Percentiles rank a stretch among this genome's conserved stretches.
Conservation (phyloP, 176 grass and related monocot genomes). For the Eragrostis curvula region DNA sequence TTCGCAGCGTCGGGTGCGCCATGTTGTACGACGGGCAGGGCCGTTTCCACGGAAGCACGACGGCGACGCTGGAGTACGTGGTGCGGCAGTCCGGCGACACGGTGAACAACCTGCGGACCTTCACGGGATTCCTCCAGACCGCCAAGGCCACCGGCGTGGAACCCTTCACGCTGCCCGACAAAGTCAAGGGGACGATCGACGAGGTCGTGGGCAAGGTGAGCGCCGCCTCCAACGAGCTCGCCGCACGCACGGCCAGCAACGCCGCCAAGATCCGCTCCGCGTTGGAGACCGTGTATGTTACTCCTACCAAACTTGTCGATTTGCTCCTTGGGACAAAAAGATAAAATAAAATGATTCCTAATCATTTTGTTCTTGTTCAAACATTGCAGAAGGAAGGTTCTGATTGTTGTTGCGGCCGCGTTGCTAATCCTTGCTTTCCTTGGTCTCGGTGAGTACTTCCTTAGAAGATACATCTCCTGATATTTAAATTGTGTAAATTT, state of each 20-base stretch:
- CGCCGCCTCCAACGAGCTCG: constrained; percentile 54
- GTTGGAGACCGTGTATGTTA: constrained; percentile 61
- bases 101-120: constrained; percentile 58
- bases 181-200: constrained; percentile 67
- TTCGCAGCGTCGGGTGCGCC: constrained; percentile 63
- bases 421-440: constrained; percentile 63
- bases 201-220: constrained; percentile 47
- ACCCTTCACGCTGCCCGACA: constrained; percentile 48
- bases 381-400: constrained; percentile 59
- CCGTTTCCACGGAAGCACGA: constrained; percentile 66
- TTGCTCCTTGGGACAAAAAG: no score
- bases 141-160: constrained; percentile 58
- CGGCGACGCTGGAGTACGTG: constrained; percentile 68
- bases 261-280: constrained; percentile 60
- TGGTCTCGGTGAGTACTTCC: constrained; percentile 61
- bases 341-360: no score
- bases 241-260: constrained; percentile 66
- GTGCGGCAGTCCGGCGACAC: constrained; percentile 54
- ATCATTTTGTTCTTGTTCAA: not conserved
- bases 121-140: constrained; percentile 45
- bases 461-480: not conserved
- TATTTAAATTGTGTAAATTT: no score
- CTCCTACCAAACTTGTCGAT: no score
- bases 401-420: constrained; percentile 59
- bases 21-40: constrained; percentile 74